Base-by-base conservation (phyloP, 768 basidiomycete species). In the Xanthoconium purpureum region DNA sequence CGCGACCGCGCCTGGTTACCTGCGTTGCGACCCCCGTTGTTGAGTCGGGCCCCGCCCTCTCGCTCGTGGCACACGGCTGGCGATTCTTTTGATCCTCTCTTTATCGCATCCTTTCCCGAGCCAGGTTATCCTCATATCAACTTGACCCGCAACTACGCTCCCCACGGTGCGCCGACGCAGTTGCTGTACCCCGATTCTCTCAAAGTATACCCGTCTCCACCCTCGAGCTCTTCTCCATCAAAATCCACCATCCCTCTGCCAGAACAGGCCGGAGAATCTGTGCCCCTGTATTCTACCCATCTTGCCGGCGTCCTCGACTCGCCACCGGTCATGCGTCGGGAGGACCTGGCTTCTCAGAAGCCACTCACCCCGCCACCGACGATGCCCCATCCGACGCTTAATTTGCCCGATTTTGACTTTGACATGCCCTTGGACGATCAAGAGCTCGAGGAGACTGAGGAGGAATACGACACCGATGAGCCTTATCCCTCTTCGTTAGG, bases 351-450 rank as follows among this genome's bases (percentile, higher is more conserved):
- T 20, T 67, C 55, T 30, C 68, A 71, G 33, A 68, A 57, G 59
- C 78, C 71, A 3, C 67, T 73, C 55, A 76, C 78, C 18, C 79
- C 78, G 50, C 78, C 78, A 17, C 73, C 75, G 36, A 78, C 77
- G 18, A 66, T 77, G 52, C 75, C 75, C 20, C 74, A 70, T 30
- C 56, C 64, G 42, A 75, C 73, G 0, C 69, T 69, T 20, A 68
- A 62, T 43, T 57, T 80, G 33, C 78, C 80, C 9, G 73, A 73
- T 29, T 43, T 63, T 10, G 77, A 76, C 44, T 29, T 52, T 14
- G 69, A 71, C 15, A 10, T 38, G 6, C 29, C 32, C 32, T 56
- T 53, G 42, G 54, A 65, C 7, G 62, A 60, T 32, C 56, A 60
- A 38, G 56, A 57, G 15, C 43, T 43, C 20, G 56, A 59, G 48